phyloP scores from a whole-genome alignment of 2,329 filamentous ascomycete species.

The Anthostomella pinea region DNA sequence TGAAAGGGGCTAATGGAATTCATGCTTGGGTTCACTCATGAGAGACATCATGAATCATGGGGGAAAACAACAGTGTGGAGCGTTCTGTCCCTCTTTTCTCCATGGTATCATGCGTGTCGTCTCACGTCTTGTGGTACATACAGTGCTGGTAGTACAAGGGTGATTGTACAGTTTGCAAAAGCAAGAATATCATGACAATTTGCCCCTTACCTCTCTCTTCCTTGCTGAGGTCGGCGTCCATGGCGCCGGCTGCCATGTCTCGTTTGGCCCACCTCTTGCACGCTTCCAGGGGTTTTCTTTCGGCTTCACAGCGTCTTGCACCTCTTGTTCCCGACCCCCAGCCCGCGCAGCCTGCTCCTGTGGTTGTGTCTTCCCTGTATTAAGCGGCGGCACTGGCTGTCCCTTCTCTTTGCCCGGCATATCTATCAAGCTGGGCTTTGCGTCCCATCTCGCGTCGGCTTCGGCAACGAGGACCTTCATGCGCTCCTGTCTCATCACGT shows the following conservation, averaged over 20 bases:
- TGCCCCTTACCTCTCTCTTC: slow-evolving; percentile 21
- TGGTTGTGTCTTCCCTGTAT: slow-evolving; percentile 3
- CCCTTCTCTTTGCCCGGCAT: slow-evolving; percentile 26
- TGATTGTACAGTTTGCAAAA: too few species aligned
- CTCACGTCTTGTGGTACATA: too few species aligned
- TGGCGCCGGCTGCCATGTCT: slow-evolving; percentile 64
- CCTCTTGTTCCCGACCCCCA: slow-evolving; percentile 2
- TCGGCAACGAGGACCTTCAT: slow-evolving; percentile 56
- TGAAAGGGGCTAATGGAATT: too few species aligned
- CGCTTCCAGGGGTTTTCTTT: slow-evolving; percentile 57
- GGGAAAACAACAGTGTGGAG: too few species aligned
- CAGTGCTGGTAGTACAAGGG: slow-evolving; percentile 4
- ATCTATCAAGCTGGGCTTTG: slow-evolving; percentile 45
- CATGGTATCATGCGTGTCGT: too few species aligned
- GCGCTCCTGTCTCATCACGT: slow-evolving; percentile 50
- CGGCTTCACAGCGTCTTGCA: slow-evolving; percentile 7
- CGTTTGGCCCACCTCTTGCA: slow-evolving; percentile 53
- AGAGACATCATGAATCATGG: too few species aligned
- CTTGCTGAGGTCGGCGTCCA: slow-evolving; percentile 52
- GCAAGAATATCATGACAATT: too few species aligned
- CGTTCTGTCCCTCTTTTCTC: too few species aligned
- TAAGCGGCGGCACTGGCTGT: slow-evolving; percentile 29
- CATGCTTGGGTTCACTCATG: too few species aligned
- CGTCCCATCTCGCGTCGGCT: slow-evolving; percentile 63
- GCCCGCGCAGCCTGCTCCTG: slow-evolving; percentile 11